Percentiles rank a stretch among this genome's conserved stretches.
Conservation (phyloP, 1,284 basidiomycete genomes). For the Cryptococcus wingfieldii region DNA sequence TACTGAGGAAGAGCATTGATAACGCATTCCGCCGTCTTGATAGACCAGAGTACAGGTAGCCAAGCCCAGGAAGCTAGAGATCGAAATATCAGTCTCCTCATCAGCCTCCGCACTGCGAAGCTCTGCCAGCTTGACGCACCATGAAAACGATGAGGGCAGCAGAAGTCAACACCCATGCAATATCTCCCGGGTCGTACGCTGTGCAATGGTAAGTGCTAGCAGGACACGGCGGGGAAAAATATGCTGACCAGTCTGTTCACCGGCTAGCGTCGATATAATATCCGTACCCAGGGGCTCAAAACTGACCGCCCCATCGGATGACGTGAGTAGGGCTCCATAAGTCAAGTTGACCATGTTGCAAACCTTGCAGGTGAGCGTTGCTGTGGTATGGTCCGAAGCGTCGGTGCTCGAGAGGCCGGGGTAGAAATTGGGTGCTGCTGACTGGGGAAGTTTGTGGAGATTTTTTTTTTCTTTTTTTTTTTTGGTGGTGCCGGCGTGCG, state of each 20-base stretch:
- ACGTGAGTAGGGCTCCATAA: slow-evolving; percentile 13
- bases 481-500: background rate
- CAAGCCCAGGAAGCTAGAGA: slow-evolving; percentile 56
- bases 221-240: background rate
- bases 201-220: background rate
- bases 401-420: no score
- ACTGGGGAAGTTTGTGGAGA: no score
- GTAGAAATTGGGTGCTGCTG: no score
- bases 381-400: background rate
- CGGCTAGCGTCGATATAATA: slow-evolving; percentile 27
- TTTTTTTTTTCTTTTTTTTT: background rate
- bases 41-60: slow-evolving; percentile 85
- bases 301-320: slow-evolving; percentile 17
- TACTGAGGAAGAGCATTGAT: slow-evolving; percentile 52
- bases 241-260: slow-evolving; percentile 12
- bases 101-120: background rate
- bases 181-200: slow-evolving; percentile 70
- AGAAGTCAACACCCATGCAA: slow-evolving; percentile 74
- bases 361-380: background rate
- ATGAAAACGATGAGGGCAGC: slow-evolving; percentile 68
- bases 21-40: slow-evolving; percentile 63
- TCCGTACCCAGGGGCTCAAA: slow-evolving; percentile 30
- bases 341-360: slow-evolving; percentile 21
- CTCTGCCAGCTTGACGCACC: slow-evolving; percentile 22
- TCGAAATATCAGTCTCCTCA: no score